A percentile compares a stretch with the other conserved stretches of the same genome.
Conservation (phyloP, 345 rosid species). For the Excoecaria agallocha region DNA sequence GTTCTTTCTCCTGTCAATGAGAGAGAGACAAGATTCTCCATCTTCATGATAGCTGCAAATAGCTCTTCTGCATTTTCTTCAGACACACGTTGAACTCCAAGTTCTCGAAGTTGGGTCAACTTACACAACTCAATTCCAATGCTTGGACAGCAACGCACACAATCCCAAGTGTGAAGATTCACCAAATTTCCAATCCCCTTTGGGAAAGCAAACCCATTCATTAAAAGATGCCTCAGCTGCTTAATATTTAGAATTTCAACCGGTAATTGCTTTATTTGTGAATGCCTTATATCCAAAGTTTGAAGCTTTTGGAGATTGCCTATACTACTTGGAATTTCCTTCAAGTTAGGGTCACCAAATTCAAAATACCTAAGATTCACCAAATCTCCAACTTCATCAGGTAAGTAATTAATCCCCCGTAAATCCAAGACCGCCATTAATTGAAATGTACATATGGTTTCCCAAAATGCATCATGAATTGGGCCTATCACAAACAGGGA, state of each 20-base stretch:
- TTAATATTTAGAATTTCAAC: background rate
- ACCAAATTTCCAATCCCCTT: background rate
- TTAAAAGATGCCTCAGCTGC: constrained; percentile 8
- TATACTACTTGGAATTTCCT: constrained; percentile 6
- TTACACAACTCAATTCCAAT: constrained; percentile 1
- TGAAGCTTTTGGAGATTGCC: constrained; percentile 3
- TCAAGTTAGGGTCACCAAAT: background rate
- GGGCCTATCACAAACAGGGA: too few species aligned
- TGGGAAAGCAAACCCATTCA: background rate
- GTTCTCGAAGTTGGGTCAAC: constrained; percentile 11
- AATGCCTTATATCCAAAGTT: constrained; percentile 1
- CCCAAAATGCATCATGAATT: background rate
- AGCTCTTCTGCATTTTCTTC: constrained; percentile 7
- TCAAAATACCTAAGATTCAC: constrained; percentile 8
- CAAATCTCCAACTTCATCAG: constrained; percentile 15
- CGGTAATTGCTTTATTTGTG: constrained; percentile 1
- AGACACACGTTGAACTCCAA: background rate
- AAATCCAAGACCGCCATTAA: constrained; percentile 9
- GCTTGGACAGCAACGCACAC: constrained; percentile 3
- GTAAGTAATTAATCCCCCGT: background rate
- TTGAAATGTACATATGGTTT: background rate
- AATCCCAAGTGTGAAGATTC: constrained; percentile 8
- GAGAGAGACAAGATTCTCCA: constrained; percentile 2
- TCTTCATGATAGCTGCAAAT: background rate
- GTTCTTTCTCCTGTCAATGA: background rate